Evolutionary conservation across 495 filamentous ascomycete genomes (phyloP), one percentile per base, ranked within the genome.

Genomic region (Astrothelium macrocarpum): DNA sequence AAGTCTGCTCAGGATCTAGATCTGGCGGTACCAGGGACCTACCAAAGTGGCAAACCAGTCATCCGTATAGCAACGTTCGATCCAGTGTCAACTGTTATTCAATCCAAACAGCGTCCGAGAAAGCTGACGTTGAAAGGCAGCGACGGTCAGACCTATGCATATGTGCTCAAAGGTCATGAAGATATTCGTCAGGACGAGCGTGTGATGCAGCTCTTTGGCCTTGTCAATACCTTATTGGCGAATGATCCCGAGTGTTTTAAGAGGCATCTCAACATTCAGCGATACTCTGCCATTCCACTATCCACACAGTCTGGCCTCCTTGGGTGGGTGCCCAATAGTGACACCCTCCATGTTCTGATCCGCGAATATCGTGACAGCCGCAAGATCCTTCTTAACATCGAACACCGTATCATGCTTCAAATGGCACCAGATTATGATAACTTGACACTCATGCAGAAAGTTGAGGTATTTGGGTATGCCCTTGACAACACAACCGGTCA

Each of bases 391-490:
- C 85, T 99, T 56, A 99, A 99, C 68, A 99, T 99, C 65, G 94
- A 99, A 75, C 94, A 99, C 70, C 88, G 94, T 28, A 97, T 99
- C 70, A 99, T 99, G 94, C 79, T 99, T 36, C 94, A 99, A 73
- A 99, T 99, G 94, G 94, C 94, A 14, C 95, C 94, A 1, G 94
- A 99, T 73, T 97, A 97, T 71, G 94, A 99, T 67, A 96, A 95
- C 67, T 84, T 99, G 16, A 96, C 94, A 0, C 82, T 99, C 31
- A 99, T 99, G 95, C 95, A 99, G 73, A 99, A 99, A 77, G 95
- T 97, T 2, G 94, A 99, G 72, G 94, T 99, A 10, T 99, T 99
- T 68, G 92, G 93, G 31, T 99, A 99, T 72, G 94, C 94, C 11
- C 84, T 99, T 66, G 94, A 99, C 78, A 99, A 99, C 68, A 99